Conservation (phyloP, 2,329 filamentous ascomycete species). For the Ascochyta lentis region DNA sequence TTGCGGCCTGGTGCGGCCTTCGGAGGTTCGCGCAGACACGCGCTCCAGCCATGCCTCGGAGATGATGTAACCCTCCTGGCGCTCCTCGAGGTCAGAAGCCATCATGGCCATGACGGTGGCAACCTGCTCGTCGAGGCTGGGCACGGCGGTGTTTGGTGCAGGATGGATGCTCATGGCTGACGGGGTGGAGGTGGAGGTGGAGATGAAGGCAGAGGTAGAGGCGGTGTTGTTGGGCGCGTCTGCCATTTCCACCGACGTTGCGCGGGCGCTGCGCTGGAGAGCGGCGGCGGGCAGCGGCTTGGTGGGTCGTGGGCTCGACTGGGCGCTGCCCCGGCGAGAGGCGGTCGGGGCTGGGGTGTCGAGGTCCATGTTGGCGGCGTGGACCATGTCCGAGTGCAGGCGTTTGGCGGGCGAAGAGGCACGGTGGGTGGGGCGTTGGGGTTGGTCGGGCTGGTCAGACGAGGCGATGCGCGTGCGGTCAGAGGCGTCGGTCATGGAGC, state of each 20-base stretch:
- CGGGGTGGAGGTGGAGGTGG: slow-evolving; percentile 33
- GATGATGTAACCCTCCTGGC: slow-evolving; percentile 78
- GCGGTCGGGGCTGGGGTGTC: slow-evolving; percentile 25
- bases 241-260: slow-evolving; percentile 55
- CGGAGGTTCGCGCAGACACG: slow-evolving; percentile 44
- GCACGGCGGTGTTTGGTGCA: slow-evolving; percentile 24
- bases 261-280: slow-evolving; percentile 39
- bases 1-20: slow-evolving; percentile 50
- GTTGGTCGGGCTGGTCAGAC: neutral
- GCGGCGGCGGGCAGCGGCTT: slow-evolving; percentile 32
- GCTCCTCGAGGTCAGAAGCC: slow-evolving; percentile 66
- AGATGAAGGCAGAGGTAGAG: slow-evolving; percentile 36
- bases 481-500: slow-evolving; percentile 32
- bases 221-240: slow-evolving; percentile 39
- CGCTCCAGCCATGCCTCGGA: slow-evolving; percentile 77
- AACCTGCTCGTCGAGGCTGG: slow-evolving; percentile 70
- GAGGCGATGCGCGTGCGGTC: slow-evolving; percentile 29
- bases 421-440: slow-evolving; percentile 42
- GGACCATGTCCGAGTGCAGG: slow-evolving; percentile 62
- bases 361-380: slow-evolving; percentile 46
- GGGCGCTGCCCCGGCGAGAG: slow-evolving; percentile 32
- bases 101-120: slow-evolving; percentile 70
- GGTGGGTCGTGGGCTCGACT: slow-evolving; percentile 34
- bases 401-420: slow-evolving; percentile 63
- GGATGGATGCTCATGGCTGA: slow-evolving; percentile 27